phyloP scores from a whole-genome alignment of 2,329 filamentous ascomycete species.

The Cladosporium sp. region DNA sequence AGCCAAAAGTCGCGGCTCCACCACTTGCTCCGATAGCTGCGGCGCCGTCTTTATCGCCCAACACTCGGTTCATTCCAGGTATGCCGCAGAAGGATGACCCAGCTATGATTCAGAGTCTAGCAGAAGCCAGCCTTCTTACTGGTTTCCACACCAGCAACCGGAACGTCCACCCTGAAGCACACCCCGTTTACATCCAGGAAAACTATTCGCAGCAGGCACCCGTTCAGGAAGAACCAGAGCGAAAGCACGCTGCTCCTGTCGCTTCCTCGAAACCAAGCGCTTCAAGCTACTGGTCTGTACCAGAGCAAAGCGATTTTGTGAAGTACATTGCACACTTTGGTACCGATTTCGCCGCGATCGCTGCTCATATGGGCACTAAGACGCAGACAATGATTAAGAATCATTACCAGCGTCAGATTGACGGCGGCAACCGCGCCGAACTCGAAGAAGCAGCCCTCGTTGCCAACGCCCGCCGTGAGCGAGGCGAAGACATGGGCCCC shows the following conservation, averaged over 20 bases:
- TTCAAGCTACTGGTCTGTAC: slow-evolving; percentile 84
- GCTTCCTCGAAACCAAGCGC: slow-evolving; percentile 27
- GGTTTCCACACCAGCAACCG: slow-evolving; percentile 23
- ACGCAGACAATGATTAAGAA: slow-evolving; percentile 77
- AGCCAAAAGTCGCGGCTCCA: slow-evolving; percentile 34
- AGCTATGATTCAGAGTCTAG: slow-evolving; percentile 23
- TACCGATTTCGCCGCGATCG: slow-evolving; percentile 72
- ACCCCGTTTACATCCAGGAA: slow-evolving; percentile 6
- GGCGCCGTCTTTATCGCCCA: slow-evolving; percentile 29
- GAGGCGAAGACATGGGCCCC: slow-evolving; percentile 43
- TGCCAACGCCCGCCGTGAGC: slow-evolving; percentile 38
- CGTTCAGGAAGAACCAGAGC: slow-evolving; percentile 22
- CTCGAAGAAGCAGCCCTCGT: slow-evolving; percentile 38
- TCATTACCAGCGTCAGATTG: slow-evolving; percentile 44
- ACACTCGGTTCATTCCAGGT: slow-evolving; percentile 25
- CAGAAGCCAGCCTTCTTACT: slow-evolving; percentile 31
- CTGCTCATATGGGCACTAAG: slow-evolving; percentile 75
- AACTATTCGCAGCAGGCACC: neutral
- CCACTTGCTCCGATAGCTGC: slow-evolving; percentile 34
- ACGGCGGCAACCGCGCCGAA: slow-evolving; percentile 37
- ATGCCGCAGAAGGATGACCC: slow-evolving; percentile 27
- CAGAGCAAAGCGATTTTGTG: slow-evolving; percentile 72
- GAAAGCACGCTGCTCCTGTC: slow-evolving; percentile 6
- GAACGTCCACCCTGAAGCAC: slow-evolving; percentile 1
- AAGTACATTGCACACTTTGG: slow-evolving; percentile 68